Conservation (phyloP, 208 protist genomes). For the Wallacemonas sp. region DNA sequence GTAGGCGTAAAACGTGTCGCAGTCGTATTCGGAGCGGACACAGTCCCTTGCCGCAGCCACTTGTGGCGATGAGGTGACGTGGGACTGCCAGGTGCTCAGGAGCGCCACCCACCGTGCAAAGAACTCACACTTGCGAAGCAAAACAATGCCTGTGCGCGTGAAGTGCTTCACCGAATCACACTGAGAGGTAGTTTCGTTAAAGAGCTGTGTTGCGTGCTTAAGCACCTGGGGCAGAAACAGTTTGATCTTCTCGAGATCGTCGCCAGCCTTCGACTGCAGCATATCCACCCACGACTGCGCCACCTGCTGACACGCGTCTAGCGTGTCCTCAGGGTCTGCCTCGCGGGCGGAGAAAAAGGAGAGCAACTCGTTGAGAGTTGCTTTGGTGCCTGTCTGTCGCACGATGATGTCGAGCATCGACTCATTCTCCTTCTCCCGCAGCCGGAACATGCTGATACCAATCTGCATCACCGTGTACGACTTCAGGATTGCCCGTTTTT, state of each 20-base stretch:
- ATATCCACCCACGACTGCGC: not conserved
- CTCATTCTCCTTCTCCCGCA: not conserved
- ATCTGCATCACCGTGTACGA: slow-evolving; percentile 54
- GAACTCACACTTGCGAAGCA: slow-evolving; percentile 5
- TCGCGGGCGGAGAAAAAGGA: not conserved
- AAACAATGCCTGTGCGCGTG: not conserved
- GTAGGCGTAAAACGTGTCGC: slow-evolving; percentile 48
- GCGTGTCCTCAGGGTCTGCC: not conserved
- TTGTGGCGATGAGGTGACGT: not conserved
- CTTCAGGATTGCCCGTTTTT: slow-evolving; percentile 30
- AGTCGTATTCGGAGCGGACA: slow-evolving; percentile 11
- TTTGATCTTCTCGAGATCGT: not conserved
- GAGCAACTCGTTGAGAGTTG: not conserved
- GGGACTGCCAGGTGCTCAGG: not conserved
- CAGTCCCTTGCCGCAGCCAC: not conserved
- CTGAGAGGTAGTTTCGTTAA: not conserved
- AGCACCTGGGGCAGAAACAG: not conserved
- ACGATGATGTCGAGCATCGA: not conserved
- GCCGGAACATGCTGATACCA: slow-evolving; percentile 54
- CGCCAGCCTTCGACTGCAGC: not conserved
- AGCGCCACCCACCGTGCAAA: not conserved
- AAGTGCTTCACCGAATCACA: not conserved
- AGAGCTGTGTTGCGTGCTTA: not conserved
- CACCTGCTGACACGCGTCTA: not conserved
- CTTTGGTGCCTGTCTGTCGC: not conserved